Evolutionary conservation across 2,329 filamentous ascomycete species (phyloP), one percentile per base, ranked within the genome.

Genomic region (Penicillium sp.): DNA sequence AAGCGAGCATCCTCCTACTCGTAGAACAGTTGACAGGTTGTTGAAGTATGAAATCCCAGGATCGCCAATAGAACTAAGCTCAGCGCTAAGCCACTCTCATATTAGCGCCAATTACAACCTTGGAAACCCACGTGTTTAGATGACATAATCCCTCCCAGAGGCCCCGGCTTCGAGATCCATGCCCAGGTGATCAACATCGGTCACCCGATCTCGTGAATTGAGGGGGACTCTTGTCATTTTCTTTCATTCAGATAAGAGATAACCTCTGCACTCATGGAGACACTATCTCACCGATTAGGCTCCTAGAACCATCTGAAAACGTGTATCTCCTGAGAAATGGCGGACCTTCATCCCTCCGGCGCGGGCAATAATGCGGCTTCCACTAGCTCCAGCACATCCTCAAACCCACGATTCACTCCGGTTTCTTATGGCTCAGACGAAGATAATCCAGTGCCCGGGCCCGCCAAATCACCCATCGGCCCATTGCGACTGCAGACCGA

Each of bases 401-500:
- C 65, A 6, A 65, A 64, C 38, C 55, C 61, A 18, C 69, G 60
- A 55, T 68, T 70, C 37, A 75, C 71, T 0, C 72, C 73, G 5
- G 65, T 66, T n/a, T 72, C 72, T 9, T 70, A 68, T 52, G 55
- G 55, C 21, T 68, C 69, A 10, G 65, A 70, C 8, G 61, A 67
- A 25, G 68, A 65, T 3, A 54, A 48, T 40, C 44, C 56, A 10
- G 41, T 44, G 6, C 50, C 59, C 6, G 57, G 55, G n/a, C 56
- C 59, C 0, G 52, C 49, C 10, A 64, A 61, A 32, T 59, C 63
- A 3, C 51, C 58, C 16, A 50, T 51, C 9, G 62, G 66, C 16
- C 52, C 64, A 2, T 58, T 71, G 45, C 70, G 60, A 45, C 52
- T 76, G 16, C 65, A 72, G 55, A 76, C 73, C 3, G 64, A 75